These are phyloP conservation scores for Paxillus rubicundulus DNA, from an alignment of 768 basidiomycete genomes.

Conservation along the genomic window DNA sequence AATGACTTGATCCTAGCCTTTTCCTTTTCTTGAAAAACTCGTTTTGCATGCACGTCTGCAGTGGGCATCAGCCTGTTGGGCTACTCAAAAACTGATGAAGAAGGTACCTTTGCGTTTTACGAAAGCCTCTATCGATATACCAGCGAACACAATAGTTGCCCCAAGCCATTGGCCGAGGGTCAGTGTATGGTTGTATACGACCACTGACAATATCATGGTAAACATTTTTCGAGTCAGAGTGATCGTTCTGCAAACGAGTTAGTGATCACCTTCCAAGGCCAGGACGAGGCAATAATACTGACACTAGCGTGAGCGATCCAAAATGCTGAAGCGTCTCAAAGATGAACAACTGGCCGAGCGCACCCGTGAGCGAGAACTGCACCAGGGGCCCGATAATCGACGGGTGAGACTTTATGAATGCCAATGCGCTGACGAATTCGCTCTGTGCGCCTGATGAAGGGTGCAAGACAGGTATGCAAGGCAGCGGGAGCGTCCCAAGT, in stretches of 20 bases:
- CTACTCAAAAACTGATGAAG: conserved; percentile 8
- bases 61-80: conserved; percentile 2
- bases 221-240: conserved; percentile 96
- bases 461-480: conserved; percentile 79
- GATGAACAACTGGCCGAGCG: conserved; percentile 95
- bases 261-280: conserved; percentile 5
- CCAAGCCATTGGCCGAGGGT: conserved; percentile 89
- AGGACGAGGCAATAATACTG: conserved; percentile 29
- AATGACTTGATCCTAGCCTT: conserved; percentile 79
- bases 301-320: conserved; percentile 87
- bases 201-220: conserved; percentile 94
- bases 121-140: conserved; percentile 90
- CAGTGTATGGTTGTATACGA: conserved; percentile 87
- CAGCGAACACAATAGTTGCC: conserved; percentile 90
- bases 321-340: conserved; percentile 94
- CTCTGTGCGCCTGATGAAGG: conserved; percentile 56
- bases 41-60: conserved; percentile 79
- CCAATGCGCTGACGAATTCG: conserved; percentile 66
- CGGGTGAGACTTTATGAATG: conserved; percentile 78
- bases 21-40: conserved; percentile 78
- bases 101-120: conserved; percentile 80
- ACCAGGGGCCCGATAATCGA: conserved; percentile 55
- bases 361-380: conserved; percentile 58
- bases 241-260: conserved; percentile 60
- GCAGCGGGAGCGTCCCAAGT: conserved; percentile 73